A percentile compares a stretch with the other conserved stretches of the same genome.
These are phyloP conservation scores for Tephrocybe sp. DNA, from an alignment of 768 basidiomycete species.

Conservation along the genomic window DNA sequence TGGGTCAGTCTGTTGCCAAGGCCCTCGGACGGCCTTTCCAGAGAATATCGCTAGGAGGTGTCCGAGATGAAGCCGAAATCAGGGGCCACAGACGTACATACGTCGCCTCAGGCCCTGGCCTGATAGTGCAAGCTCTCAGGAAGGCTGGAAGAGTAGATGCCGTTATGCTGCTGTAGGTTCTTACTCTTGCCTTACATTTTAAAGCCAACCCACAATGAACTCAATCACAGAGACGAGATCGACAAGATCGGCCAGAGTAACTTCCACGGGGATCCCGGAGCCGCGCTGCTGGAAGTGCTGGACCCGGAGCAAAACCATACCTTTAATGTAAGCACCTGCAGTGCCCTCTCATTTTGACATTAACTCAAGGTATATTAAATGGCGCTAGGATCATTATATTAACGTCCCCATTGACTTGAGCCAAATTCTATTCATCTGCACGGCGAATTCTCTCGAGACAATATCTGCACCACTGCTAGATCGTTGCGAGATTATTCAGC, in stretches of 20 bases:
- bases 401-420: slow-evolving; percentile 87
- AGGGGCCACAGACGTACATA: slow-evolving; percentile 71
- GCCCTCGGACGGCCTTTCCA: slow-evolving; percentile 86
- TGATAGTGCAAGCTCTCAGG: slow-evolving; percentile 84
- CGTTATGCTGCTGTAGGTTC: slow-evolving; percentile 64
- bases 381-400: slow-evolving; percentile 82
- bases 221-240: slow-evolving; percentile 85
- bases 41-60: slow-evolving; percentile 88
- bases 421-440: slow-evolving; percentile 90
- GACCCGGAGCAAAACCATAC: slow-evolving; percentile 93
- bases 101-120: slow-evolving; percentile 83
- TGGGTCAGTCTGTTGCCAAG: slow-evolving; percentile 86
- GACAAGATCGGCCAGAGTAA: slow-evolving; percentile 89
- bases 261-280: slow-evolving; percentile 90
- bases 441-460: slow-evolving; percentile 87
- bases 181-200: slow-evolving; percentile 22
- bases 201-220: too few relatives aligned
- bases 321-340: slow-evolving; percentile 61
- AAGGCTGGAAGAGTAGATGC: slow-evolving; percentile 81
- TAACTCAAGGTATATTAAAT: neutral
- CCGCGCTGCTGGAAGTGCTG: slow-evolving; percentile 87
- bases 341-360: neutral
- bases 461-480: slow-evolving; percentile 88
- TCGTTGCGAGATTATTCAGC: slow-evolving; percentile 84
- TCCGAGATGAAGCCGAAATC: slow-evolving; percentile 84